phyloP scores from a whole-genome alignment of 257 asterid species.

The Solanum chaucha region DNA sequence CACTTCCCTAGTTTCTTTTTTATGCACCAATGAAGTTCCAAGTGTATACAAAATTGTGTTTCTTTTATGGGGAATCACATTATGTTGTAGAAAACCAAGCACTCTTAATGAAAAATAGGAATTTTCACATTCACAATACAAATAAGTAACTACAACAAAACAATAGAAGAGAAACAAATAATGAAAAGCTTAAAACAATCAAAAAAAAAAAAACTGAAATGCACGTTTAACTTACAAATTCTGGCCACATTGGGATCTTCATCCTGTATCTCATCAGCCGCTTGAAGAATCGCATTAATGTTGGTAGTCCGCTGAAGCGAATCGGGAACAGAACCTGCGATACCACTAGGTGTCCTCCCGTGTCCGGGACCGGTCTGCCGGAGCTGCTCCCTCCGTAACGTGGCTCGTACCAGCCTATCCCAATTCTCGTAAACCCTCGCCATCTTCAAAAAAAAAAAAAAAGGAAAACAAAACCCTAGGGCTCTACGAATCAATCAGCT shows the following conservation, averaged over 20 bases:
- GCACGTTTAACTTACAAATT: conserved; percentile 47
- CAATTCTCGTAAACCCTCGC: conserved; percentile 68
- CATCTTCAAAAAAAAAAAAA: conserved; percentile 15
- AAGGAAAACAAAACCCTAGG: not conserved
- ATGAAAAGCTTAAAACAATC: not conserved
- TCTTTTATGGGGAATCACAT: not conserved
- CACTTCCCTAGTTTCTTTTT: not conserved
- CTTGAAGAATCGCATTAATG: conserved; percentile 70
- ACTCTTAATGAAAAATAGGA: not conserved
- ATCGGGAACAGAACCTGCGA: conserved; percentile 90
- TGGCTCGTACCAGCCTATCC: conserved; percentile 75
- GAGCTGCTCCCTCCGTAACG: conserved; percentile 57
- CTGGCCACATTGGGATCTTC: conserved; percentile 88
- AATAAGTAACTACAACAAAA: not conserved
- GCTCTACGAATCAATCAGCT: not conserved
- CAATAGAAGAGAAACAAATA: not conserved
- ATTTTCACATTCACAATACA: not conserved
- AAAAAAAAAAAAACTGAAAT: not conserved
- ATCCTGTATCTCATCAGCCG: conserved; percentile 90
- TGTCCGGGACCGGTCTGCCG: conserved; percentile 41
- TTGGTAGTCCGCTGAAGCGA: conserved; percentile 80
- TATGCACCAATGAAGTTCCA: not conserved
- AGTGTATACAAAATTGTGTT: not conserved
- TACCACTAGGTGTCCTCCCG: conserved; percentile 67
- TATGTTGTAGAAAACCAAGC: not conserved